Conservation (phyloP, 495 filamentous ascomycete genomes). For the Penicillium lagena region DNA sequence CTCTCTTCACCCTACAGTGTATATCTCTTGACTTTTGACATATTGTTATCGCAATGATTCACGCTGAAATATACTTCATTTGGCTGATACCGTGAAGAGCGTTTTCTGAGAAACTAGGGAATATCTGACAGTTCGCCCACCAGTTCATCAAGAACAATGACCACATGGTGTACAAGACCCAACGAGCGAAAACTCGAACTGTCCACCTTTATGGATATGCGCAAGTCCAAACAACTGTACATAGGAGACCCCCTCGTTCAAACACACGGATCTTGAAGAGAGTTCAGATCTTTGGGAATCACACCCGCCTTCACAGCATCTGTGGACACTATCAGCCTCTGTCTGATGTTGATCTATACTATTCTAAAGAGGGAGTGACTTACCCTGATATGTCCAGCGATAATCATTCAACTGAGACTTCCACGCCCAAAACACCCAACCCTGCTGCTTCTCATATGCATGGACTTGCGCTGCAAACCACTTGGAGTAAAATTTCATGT, state of each 20-base stretch:
- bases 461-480: constrained; percentile 57
- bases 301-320: constrained; percentile 42
- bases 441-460: constrained; percentile 49
- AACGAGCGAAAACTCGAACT: too few species aligned
- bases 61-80: too few species aligned
- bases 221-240: too few species aligned
- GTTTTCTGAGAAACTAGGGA: too few species aligned
- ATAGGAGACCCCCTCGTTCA: background rate
- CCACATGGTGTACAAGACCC: too few species aligned
- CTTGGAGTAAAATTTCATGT: constrained; percentile 46
- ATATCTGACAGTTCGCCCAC: too few species aligned
- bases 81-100: too few species aligned
- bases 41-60: too few species aligned
- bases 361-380: background rate
- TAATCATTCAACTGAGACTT: constrained; percentile 51
- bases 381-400: constrained; percentile 51
- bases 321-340: constrained; percentile 3
- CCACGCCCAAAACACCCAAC: constrained; percentile 63
- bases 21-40: too few species aligned
- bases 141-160: too few species aligned
- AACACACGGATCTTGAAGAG: constrained; percentile 7
- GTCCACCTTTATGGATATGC: too few species aligned
- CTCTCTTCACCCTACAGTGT: too few species aligned
- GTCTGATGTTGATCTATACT: background rate
- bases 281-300: constrained; percentile 36